A percentile compares a stretch with the other conserved stretches of the same genome.
Conservation (phyloP, 495 filamentous ascomycete species). For the Lasiosphaeria hispida region DNA sequence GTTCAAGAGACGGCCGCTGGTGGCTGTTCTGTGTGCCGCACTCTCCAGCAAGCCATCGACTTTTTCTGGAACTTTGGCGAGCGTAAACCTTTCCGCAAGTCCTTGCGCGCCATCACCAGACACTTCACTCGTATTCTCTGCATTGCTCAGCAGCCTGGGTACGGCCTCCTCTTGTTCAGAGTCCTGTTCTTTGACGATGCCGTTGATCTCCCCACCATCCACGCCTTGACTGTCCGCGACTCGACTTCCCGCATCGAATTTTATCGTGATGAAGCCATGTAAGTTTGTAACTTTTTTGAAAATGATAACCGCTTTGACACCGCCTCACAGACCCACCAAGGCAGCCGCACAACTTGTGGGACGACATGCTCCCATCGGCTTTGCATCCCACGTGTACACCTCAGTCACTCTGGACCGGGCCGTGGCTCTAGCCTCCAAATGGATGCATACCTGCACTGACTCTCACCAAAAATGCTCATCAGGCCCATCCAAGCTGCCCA, state of each 20-base stretch:
- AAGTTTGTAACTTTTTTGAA: background rate
- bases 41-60: conserved; percentile 11
- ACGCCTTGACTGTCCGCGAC: conserved; percentile 14
- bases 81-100: background rate
- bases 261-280: background rate
- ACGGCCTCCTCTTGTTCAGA: conserved; percentile 8
- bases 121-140: conserved; percentile 1
- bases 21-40: conserved; percentile 7
- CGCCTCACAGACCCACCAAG: background rate
- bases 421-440: conserved; percentile 4
- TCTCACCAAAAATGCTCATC: conserved; percentile 6
- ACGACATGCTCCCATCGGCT: conserved; percentile 3
- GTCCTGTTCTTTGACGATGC: conserved; percentile 11
- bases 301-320: background rate
- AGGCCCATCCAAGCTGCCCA: background rate
- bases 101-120: background rate
- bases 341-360: background rate
- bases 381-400: conserved; percentile 6
- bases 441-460: conserved; percentile 6
- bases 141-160: conserved; percentile 10
- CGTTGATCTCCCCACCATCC: background rate
- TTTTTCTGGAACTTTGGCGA: conserved; percentile 10
- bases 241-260: conserved; percentile 14
- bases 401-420: conserved; percentile 14
- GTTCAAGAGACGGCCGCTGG: conserved; percentile 1